Base-by-base conservation (phyloP, 371 early-diverging fungal genomes). In the Actinomortierella ambigua region DNA sequence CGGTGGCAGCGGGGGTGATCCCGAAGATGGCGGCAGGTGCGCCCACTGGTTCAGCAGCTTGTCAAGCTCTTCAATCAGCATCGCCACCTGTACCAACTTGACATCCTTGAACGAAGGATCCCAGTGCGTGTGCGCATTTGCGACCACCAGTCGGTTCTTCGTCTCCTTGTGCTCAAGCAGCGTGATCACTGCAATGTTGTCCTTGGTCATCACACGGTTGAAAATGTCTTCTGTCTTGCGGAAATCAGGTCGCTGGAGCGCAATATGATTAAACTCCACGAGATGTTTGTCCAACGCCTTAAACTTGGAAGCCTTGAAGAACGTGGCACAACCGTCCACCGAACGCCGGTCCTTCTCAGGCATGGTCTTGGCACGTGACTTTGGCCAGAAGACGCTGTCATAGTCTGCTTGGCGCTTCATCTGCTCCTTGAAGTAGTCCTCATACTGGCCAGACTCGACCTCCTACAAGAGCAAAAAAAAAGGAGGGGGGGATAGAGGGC, bases 311-410 rank as follows among this genome's bases (percentile, higher is more conserved):
- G 88, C 66, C 69, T 94, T 95, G 85, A 86, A 99, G 75, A 99
- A 98, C 0, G 91, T 99, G 9, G 98, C 99, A 79, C 99, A 99
- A 6, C 99, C 99, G 79, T 99, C 99, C 0, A 99, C 98, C 14
- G 73, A 68, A 53, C 89, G 76, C 53, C 94, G 91, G 58, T 98
- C 96, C 67, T 85, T 87, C 57, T 97, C 98, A 41, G 85, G 71
- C 95, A 98, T 95, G 2, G 93, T 95, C 65, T 93, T 87, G 48
- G 95, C 92, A 50, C 98, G 86, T 20, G 96, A 91, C 76, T 98
- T 98, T 53, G 95, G 95, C 87, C 86, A 94, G 75, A 97, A 98
- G 3, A 95, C 87, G 44, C 97, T 89, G 24, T 96, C 95, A 76
- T 99, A 99, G 15, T 86, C 90, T 17, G 91, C 92, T 48, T 82